Evolutionary conservation across 1,139 yeast species (phyloP), one percentile per base, ranked within the genome.

Genomic region (Fermentozyma sake): DNA sequence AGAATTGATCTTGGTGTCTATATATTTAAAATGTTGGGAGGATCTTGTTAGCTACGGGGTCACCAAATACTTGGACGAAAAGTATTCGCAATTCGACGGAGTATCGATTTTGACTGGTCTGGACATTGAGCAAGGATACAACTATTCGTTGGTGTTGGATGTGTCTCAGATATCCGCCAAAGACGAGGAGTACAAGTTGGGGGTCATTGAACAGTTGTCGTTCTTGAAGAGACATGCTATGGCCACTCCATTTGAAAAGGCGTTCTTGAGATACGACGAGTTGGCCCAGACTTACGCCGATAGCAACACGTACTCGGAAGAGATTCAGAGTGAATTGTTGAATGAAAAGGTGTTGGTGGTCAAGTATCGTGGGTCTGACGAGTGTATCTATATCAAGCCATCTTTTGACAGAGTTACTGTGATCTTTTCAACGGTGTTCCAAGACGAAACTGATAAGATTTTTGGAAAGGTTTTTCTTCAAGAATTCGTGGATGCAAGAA

Each of bases 401-500:
- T 79, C 95, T 19, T 86, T 82, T 51, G 99, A 91, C 58, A 78
- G 99, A 54, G 95, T 93, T 31, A 93, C 99, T 0, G 97, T 91
- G 29, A 82, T 91, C 29, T 93, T 91, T 57, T 86, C 95, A 28
- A 91, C 97, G 3, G 71, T 86, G 23, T 91, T 91, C 70, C 84
- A 85, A 49, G 99, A 93, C 58, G 98, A 93, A 58, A 91, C 97
- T 7, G 99, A 91, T 59, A 85, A 85, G 55, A 77, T 87, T 33
- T 86, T 91, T 47, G 96, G 97, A 28, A 87, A 84, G 55, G 96
- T 91, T 32, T 91, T 93, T 53, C 64, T 91, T 42, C 99, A 91
- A 58, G 99, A 91, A 61, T 91, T 91, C 58, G 96, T 91, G 26
- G 99, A 85, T 51, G 97, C 99, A 8, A 77, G 99, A 59, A 82